Evolutionary conservation across 2,329 filamentous ascomycete species (phyloP).

Genomic region (Aureobasidium pullulans): DNA sequence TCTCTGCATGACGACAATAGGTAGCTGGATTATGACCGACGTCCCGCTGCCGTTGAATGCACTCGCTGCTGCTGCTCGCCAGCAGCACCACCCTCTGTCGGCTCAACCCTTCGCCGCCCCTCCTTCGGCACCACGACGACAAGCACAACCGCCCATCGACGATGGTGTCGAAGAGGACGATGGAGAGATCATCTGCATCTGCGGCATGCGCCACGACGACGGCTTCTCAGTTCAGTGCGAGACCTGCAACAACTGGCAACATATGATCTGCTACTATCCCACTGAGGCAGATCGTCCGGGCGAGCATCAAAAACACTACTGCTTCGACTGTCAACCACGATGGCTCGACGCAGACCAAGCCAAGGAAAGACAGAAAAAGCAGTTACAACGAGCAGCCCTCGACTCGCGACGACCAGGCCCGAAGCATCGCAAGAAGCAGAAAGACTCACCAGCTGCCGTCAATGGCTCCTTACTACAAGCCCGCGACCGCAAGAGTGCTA

Average conservation of each 20-base stretch:
- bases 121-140: not conserved
- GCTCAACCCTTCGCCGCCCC: not conserved
- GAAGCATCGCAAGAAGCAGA: slow-evolving; percentile 86
- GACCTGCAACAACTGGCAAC: slow-evolving; percentile 93
- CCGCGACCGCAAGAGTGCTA: slow-evolving; percentile 41
- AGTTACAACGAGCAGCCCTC: slow-evolving; percentile 34
- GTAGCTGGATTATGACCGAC: slow-evolving; percentile 11
- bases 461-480: slow-evolving; percentile 49
- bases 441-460: slow-evolving; percentile 58
- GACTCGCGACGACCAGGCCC: slow-evolving; percentile 64
- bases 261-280: slow-evolving; percentile 94
- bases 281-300: slow-evolving; percentile 57
- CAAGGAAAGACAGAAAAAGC: slow-evolving; percentile 22
- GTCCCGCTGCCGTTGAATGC: slow-evolving; percentile 10
- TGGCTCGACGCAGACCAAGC: slow-evolving; percentile 57
- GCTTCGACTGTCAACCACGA: slow-evolving; percentile 79
- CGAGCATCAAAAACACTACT: slow-evolving; percentile 63
- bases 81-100: slow-evolving; percentile 1
- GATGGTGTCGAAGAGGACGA: slow-evolving; percentile 57
- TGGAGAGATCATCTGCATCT: slow-evolving; percentile 97
- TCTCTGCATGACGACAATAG: slow-evolving; percentile 4
- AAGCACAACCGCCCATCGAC: not conserved
- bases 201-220: slow-evolving; percentile 87
- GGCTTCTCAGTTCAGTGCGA: slow-evolving; percentile 97
- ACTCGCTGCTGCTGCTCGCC: slow-evolving; percentile 9